These are phyloP conservation scores for Aspergillus pseudoterreus DNA, from an alignment of 2,329 filamentous ascomycete genomes.

Conservation along the genomic window DNA sequence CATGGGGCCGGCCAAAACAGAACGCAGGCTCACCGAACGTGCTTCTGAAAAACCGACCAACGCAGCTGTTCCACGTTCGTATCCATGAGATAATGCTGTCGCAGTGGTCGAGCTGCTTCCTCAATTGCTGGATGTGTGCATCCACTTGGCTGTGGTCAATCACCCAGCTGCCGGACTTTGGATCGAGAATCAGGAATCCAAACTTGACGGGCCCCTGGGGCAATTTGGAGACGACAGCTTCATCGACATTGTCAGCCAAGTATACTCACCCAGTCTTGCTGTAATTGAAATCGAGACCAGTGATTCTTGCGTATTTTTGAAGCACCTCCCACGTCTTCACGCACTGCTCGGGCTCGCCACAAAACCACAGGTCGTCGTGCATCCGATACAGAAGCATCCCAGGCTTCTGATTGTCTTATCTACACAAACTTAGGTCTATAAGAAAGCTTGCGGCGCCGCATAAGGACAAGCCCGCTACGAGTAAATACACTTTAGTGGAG, in stretches of 20 bases:
- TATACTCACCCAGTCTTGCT: conserved; percentile 50
- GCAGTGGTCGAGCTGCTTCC: conserved; percentile 38
- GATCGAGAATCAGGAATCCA: conserved; percentile 47
- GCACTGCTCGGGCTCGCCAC: conserved; percentile 39
- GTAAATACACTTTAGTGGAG: too few species aligned
- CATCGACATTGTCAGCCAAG: conserved; percentile 29
- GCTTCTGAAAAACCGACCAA: conserved; percentile 48
- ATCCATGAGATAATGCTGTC: conserved; percentile 53
- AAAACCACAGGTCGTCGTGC: conserved; percentile 50
- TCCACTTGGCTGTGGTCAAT: conserved; percentile 39
- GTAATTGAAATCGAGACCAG: conserved; percentile 43
- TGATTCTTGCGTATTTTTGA: conserved; percentile 39
- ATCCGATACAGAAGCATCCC: conserved; percentile 45
- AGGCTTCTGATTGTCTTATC: too few species aligned
- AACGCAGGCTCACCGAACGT: conserved; percentile 51
- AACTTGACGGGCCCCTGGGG: conserved; percentile 51
- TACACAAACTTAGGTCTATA: too few species aligned
- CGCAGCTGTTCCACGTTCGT: conserved; percentile 54
- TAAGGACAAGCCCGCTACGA: too few species aligned
- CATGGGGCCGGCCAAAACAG: conserved; percentile 48
- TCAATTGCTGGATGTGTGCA: conserved; percentile 38
- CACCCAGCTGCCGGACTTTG: conserved; percentile 31
- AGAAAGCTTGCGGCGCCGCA: too few species aligned
- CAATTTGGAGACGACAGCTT: conserved; percentile 30
- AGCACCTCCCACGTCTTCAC: conserved; percentile 44